These are phyloP conservation scores for Aspergillus sp. DNA, from an alignment of 2,329 filamentous ascomycete genomes.

Conservation along the genomic window DNA sequence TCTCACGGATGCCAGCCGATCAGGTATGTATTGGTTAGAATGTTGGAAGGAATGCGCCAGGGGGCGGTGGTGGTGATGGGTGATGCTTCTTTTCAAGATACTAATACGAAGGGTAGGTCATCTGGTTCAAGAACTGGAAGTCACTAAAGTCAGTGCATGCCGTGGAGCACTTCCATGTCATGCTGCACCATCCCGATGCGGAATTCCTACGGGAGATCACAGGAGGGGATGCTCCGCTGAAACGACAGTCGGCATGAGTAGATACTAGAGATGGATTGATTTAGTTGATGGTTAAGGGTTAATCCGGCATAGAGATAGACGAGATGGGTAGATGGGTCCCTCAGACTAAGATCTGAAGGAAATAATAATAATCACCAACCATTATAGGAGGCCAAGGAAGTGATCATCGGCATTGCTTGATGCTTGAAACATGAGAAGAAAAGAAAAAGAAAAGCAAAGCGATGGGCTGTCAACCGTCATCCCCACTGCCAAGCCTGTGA, in stretches of 20 bases:
- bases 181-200: slow-evolving; percentile 76
- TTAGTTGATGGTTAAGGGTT: no score
- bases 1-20: slow-evolving; percentile 44
- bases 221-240: slow-evolving; percentile 66
- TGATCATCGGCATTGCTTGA: background rate
- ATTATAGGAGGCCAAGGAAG: background rate
- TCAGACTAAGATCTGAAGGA: background rate
- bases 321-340: background rate
- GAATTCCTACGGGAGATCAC: slow-evolving; percentile 71
- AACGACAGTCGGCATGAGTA: slow-evolving; percentile 1
- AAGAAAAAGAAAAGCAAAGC: background rate
- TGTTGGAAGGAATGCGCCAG: background rate
- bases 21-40: slow-evolving; percentile 37
- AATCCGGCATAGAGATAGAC: no score
- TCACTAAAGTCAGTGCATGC: slow-evolving; percentile 80
- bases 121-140: slow-evolving; percentile 95
- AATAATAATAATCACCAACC: background rate
- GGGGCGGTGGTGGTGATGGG: background rate
- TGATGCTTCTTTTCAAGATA: background rate
- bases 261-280: background rate
- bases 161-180: slow-evolving; percentile 93
- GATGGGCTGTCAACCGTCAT: slow-evolving; percentile 1
- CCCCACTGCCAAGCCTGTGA: slow-evolving; percentile 21
- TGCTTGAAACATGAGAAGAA: background rate
- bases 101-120: slow-evolving; percentile 48